A percentile compares a stretch with the other conserved stretches of the same genome.
These are phyloP conservation scores for Colletotrichum brevisporum DNA, from an alignment of 2,329 filamentous ascomycete species.

Conservation along the genomic window DNA sequence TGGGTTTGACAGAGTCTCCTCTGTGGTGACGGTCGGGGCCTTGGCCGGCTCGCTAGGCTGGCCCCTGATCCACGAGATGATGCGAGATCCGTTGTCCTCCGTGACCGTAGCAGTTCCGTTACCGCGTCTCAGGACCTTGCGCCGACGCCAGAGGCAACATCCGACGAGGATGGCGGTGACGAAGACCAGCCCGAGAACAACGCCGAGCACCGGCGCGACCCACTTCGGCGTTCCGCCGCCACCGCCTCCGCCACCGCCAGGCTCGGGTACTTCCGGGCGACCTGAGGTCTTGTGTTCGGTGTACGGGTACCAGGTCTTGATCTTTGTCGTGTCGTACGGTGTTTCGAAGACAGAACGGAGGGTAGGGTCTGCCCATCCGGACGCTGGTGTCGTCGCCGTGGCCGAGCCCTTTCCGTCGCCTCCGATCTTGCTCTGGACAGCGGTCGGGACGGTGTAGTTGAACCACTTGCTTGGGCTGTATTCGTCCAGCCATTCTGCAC, in stretches of 20 bases:
- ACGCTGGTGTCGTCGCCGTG: conserved; percentile 75
- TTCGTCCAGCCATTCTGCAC: conserved; percentile 75
- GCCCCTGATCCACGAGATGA: conserved; percentile 67
- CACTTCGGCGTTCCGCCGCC: conserved; percentile 65
- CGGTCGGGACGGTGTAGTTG: conserved; percentile 78
- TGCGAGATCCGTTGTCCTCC: conserved; percentile 62
- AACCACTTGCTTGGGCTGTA: conserved; percentile 76
- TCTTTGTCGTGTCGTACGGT: conserved; percentile 69
- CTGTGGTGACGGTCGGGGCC: conserved; percentile 60
- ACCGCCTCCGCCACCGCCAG: conserved; percentile 36
- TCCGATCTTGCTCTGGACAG: conserved; percentile 76
- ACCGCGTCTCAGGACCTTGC: conserved; percentile 57
- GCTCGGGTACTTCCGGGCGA: conserved; percentile 38
- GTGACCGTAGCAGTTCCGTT: conserved; percentile 56
- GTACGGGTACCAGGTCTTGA: conserved; percentile 75
- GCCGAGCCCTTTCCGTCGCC: conserved; percentile 77
- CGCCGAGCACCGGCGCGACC: conserved; percentile 73
- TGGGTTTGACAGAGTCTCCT: conserved; percentile 56
- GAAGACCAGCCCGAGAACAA: conserved; percentile 71
- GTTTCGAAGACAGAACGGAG: conserved; percentile 69
- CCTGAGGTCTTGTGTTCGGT: conserved; percentile 49
- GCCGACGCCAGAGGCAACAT: conserved; percentile 67
- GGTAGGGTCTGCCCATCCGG: conserved; percentile 64
- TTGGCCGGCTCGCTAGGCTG: conserved; percentile 57
- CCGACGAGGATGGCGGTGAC: conserved; percentile 65